Evolutionary conservation across 2,329 filamentous ascomycete genomes (phyloP).

Genomic region (Aspergillus carbonarius): DNA sequence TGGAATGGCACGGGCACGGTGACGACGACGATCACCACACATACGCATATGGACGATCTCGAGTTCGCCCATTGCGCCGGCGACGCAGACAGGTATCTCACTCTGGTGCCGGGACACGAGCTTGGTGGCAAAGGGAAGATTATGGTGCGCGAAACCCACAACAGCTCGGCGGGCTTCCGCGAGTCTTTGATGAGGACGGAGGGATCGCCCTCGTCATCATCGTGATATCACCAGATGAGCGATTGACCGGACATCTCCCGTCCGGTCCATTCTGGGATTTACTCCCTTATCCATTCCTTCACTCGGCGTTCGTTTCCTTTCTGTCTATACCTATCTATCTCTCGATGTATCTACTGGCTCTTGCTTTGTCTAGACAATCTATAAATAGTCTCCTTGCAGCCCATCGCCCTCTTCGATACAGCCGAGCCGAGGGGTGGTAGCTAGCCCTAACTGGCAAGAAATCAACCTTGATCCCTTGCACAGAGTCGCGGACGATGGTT

Average conservation of each 20-base stretch:
- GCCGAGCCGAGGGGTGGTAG: not conserved
- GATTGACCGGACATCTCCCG: no score
- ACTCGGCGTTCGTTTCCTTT: not conserved
- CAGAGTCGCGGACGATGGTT: not conserved
- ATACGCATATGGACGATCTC: conserved; percentile 26
- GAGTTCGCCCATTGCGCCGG: conserved; percentile 25
- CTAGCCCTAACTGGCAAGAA: not conserved
- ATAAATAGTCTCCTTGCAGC: not conserved
- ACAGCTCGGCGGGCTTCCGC: conserved; percentile 1
- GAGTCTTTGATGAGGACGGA: conserved; percentile 1
- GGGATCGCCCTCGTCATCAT: conserved; percentile 5
- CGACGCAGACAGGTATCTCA: conserved; percentile 25
- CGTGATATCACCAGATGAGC: no score
- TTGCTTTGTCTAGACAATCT: not conserved
- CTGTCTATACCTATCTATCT: not conserved
- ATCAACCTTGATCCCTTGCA: not conserved
- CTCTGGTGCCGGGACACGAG: conserved; percentile 16
- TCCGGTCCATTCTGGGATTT: not conserved
- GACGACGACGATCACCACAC: conserved; percentile 28
- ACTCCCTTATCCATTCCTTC: not conserved
- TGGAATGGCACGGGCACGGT: conserved; percentile 28
- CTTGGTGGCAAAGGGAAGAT: conserved; percentile 13
- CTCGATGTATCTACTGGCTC: not conserved
- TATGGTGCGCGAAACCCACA: conserved; percentile 19
- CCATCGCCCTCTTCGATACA: not conserved